Evolutionary conservation across 768 basidiomycete genomes (phyloP), one percentile per base, ranked within the genome.

Genomic region (Cystofilobasidium capitatum): DNA sequence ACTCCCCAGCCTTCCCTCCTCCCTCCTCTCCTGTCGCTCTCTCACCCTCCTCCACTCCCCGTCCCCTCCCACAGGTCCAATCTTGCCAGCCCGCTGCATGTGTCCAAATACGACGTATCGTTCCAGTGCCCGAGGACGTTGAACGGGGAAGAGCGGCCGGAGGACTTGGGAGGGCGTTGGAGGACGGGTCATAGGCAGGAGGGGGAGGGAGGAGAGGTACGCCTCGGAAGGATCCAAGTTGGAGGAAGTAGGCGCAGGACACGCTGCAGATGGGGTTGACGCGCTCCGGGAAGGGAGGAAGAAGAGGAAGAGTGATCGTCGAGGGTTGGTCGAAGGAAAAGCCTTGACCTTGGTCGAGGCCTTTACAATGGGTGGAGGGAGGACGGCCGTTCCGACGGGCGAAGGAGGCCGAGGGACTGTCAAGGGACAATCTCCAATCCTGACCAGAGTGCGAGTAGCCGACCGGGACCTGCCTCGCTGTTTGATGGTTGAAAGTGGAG

Each of bases 31-130:
- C 51, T 13, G 26, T 7, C 51, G 51, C 51, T 55, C 51, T 7
- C 51, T 16, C 29, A 55, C 29, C 7, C 51, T 16, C 13, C 31
- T 26, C 51, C 51, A 55, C 31, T 55, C 51, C 2, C 3, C 51
- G 29, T 55, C 51, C 14, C 51, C 51, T 13, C 51, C 51, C 6
- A 4, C 49, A 31, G 45, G 51, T 14, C 51, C 51, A 20, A 55
- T 55, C 51, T 55, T 55, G 51, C 51, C 51, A 3, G 51, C 51
- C 9, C 51, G 51, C 14, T 31, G 51, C 51, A 55, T 55, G 51
- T 55, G 51, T 26, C 51, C 51, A 17, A 55, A 55, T 13, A 55
- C 51, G 51, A 55, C 51, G 29, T 33, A 55, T 14, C 51, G 51
- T 20, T 55, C 51, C 9, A 55, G 51, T 17, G 51, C 51, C 29